phyloP scores from a whole-genome alignment of 169 alveolate genomes.

The Plasmodium gallinaceum region DNA sequence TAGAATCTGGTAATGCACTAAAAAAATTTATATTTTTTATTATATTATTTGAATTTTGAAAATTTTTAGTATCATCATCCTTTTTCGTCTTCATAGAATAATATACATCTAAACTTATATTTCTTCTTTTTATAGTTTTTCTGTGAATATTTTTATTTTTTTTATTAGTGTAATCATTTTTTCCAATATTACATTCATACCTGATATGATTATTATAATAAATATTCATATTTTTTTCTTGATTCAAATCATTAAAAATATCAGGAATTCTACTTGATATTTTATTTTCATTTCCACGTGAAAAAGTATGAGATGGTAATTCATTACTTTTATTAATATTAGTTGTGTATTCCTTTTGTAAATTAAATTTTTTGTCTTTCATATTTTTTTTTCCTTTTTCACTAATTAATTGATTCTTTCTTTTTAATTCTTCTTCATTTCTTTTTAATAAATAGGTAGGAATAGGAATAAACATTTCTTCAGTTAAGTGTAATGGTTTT shows the following conservation, averaged over 20 bases:
- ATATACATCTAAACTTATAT: constrained; percentile 46
- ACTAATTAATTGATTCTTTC: constrained; percentile 8
- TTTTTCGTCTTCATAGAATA: constrained; percentile 6
- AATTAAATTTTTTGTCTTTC: constrained; percentile 1
- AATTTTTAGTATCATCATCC: background rate
- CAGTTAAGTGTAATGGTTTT: constrained; percentile 49
- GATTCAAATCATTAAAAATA: constrained; percentile 16
- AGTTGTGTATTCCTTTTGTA: background rate
- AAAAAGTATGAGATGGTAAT: background rate
- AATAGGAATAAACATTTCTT: constrained; percentile 65
- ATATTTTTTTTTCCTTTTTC: constrained; percentile 27
- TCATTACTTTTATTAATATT: constrained; percentile 21
- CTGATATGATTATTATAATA: too few relatives aligned
- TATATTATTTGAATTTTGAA: too few relatives aligned
- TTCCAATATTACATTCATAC: background rate
- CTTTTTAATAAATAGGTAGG: constrained; percentile 49
- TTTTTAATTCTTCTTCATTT: constrained; percentile 20
- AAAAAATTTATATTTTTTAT: too few relatives aligned
- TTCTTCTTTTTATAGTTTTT: constrained; percentile 1
- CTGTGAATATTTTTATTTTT: background rate
- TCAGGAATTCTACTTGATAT: constrained; percentile 10
- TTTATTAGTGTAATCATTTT: constrained; percentile 1
- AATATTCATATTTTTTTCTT: too few relatives aligned
- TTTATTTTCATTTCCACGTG: constrained; percentile 20
- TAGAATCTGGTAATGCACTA: too few relatives aligned